These are phyloP conservation scores for Aotearoamyces nothofagi DNA, from an alignment of 2,329 filamentous ascomycete genomes.

Conservation along the genomic window DNA sequence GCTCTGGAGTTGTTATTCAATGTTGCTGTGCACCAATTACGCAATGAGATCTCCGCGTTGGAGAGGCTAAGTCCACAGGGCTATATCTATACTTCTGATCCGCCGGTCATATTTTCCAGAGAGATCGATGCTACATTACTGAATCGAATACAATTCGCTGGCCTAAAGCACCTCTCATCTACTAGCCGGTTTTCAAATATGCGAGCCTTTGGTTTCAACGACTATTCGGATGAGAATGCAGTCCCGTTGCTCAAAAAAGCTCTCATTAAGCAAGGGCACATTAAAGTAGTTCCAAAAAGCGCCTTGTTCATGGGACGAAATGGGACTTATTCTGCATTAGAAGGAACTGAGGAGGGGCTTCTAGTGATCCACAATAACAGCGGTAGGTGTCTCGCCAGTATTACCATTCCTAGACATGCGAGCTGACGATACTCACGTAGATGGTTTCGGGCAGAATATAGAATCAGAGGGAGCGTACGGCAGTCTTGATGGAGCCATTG, in stretches of 20 bases:
- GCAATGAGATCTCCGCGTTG: conserved; percentile 14
- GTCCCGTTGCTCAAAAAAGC: conserved; percentile 6
- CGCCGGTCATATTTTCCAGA: conserved; percentile 13
- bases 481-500: conserved; percentile 17
- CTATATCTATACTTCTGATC: conserved; percentile 15
- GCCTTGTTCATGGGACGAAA: conserved; percentile 8
- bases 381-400: too few species aligned
- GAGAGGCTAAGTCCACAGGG: conserved; percentile 12
- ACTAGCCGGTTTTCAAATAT: conserved; percentile 10
- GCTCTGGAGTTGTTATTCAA: conserved; percentile 14
- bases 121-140: conserved; percentile 9
- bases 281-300: conserved; percentile 7
- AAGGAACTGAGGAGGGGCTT: conserved; percentile 6
- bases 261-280: conserved; percentile 7
- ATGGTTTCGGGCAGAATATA: conserved; percentile 18
- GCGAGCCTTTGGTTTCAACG: conserved; percentile 12
- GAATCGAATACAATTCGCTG: conserved; percentile 11
- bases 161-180: conserved; percentile 8
- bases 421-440: too few species aligned
- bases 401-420: neutral
- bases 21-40: conserved; percentile 10
- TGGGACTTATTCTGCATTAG: conserved; percentile 2
- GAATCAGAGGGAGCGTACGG: conserved; percentile 12
- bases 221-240: conserved; percentile 9
- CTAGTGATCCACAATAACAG: conserved; percentile 17